Base-by-base conservation (phyloP, 495 filamentous ascomycete species). In the Gamarada debralockiae region DNA sequence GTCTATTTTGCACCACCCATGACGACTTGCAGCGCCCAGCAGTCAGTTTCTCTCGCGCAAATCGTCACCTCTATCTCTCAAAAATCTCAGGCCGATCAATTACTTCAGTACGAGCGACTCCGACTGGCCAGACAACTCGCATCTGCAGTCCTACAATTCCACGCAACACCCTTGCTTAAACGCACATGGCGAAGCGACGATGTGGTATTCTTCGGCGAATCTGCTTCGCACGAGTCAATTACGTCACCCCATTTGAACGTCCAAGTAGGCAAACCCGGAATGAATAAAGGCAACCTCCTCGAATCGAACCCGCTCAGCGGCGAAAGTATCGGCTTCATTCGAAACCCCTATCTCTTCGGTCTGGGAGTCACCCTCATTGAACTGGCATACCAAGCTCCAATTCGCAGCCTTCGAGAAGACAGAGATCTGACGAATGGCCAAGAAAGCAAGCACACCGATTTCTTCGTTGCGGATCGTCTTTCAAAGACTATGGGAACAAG, bases 71-170 rank as follows among this genome's bases (percentile, higher is more conserved):
- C 51, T 3, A 22, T 44, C 7, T 51, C 50, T 29, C 37, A 33
- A 29, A 39, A 46, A 8, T 12, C 21, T 9, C 14, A 27, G 12
- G 9, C 13, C 3, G 15, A 27, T 15, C 38, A 48, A 14, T 20
- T 63, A 10, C 20, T 52, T 18, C 40, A 57, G 2, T 55, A 57
- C 13, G 62, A 73, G 4, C 54, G 66, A 34, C 29, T 70, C 4
- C 58, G 57, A 15, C 59, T 72, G 22, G 69, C 66, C n/a, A 67
- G 59, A 39, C 59, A 60, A 34, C 52, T 68, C 3, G 65, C 70
- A 1, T 48, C 61, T 9, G 68, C 63, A 18, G 56, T 70, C 15
- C 57, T 73, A 12, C 69, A 70, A 50, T 71, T 70, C 38, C 61
- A 70, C 42, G 50, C 50, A 4, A 73, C 70, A 12, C 65, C 66